Evolutionary conservation across 441 rosid genomes (phyloP).

Genomic region (Euphorbia schlechtendalii): DNA sequence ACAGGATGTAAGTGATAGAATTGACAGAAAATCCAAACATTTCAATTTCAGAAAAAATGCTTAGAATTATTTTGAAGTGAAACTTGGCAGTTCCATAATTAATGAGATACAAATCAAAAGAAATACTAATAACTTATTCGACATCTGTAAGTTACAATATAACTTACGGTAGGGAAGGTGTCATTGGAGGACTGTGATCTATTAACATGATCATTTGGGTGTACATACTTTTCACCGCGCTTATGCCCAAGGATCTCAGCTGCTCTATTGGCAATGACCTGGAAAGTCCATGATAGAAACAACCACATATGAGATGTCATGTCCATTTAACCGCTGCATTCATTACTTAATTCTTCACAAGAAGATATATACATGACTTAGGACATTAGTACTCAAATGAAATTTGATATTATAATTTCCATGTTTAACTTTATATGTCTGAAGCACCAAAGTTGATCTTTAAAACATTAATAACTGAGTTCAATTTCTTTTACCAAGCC

Average conservation of each 20-base stretch:
- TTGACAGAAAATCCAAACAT: not conserved
- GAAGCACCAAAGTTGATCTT: not conserved
- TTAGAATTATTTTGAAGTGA: not conserved
- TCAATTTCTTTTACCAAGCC: no score
- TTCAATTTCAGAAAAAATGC: conserved; percentile 1
- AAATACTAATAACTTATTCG: no score
- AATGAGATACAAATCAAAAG: not conserved
- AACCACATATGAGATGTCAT: not conserved
- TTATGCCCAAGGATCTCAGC: conserved; percentile 89
- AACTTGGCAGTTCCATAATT: not conserved
- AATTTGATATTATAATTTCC: not conserved
- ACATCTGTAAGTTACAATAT: conserved; percentile 34
- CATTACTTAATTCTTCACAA: not conserved
- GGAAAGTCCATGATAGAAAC: conserved; percentile 12
- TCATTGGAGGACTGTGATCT: conserved; percentile 93
- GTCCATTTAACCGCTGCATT: not conserved
- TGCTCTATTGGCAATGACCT: conserved; percentile 98
- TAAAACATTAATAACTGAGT: not conserved
- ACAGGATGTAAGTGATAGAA: conserved; percentile 10
- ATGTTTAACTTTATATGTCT: not conserved
- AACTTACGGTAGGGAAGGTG: conserved; percentile 95
- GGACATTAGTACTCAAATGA: not conserved
- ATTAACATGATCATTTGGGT: conserved; percentile 97
- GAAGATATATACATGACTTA: not conserved
- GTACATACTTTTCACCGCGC: conserved; percentile 82